Base-by-base conservation (phyloP, 2,329 filamentous ascomycete genomes). In the Pseudogymnoascus sp. region DNA sequence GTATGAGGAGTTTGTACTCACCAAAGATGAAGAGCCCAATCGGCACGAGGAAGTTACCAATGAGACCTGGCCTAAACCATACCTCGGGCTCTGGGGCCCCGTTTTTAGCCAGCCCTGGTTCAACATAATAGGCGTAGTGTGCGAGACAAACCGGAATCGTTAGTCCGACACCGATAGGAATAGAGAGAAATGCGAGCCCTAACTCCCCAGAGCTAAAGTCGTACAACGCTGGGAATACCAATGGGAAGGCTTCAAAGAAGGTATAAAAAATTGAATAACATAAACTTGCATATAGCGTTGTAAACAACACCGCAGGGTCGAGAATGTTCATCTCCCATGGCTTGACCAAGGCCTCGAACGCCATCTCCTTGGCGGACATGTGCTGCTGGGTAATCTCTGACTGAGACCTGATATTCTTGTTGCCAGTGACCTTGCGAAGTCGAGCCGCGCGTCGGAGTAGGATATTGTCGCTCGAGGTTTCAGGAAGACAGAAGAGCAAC, bases 211-310 rank as follows among this genome's bases (percentile, higher is more conserved):
- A 73, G 64, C 78, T 81, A 79, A 89, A 86, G 69, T 75, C 71
- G 73, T 90, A 89, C 66, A 82, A 76, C 16, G 78, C 79, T 11
- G 80, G 77, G 71, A 87, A 89, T 65, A 89, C 83, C 19, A 87
- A 77, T 3, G 85, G 85, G 72, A 88, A 89, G 14, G 82, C 83
- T 71, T 88, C 84, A 70, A 89, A 89, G 74, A 81, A 88, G 65
- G 81, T 82, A 69, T 85, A 85, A 76, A 85, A 85, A 69, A 85
- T 85, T 54, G 79, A 83, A 73, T 87, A 89, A 66, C 83, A 81
- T 66, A 88, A 80, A 6, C n/a, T n/a, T n/a, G 82, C 83, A 74
- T 88, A 89, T 34, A 86, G 66, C 69, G 85, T 83, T 1, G 84
- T 80, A 69, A 88, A 86, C 65, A 85, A 72, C 65, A 89, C 80